phyloP scores from a whole-genome alignment of 805 yeast species.

The Metschnikowia rubicola region DNA sequence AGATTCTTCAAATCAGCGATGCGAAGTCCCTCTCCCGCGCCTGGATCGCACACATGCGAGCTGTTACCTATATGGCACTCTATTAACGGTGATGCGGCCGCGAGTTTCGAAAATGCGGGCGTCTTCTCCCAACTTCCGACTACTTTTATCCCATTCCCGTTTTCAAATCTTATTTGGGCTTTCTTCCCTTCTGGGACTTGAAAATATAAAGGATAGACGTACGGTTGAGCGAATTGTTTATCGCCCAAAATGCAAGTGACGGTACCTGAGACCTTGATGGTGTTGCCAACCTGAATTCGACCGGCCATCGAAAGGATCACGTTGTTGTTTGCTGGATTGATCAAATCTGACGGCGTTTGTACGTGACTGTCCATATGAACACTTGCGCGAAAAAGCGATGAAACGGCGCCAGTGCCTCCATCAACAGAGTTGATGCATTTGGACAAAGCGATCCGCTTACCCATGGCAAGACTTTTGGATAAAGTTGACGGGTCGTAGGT shows the following conservation, averaged over 20 bases:
- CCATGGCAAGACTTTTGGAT: background rate
- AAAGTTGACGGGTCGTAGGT: background rate
- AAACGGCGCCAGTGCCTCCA: constrained; percentile 12
- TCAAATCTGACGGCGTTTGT: constrained; percentile 1
- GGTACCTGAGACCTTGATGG: constrained; percentile 13
- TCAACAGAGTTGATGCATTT: constrained; percentile 11
- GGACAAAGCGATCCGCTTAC: constrained; percentile 8
- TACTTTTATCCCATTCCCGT: constrained; percentile 6
- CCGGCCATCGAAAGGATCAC: constrained; percentile 8
- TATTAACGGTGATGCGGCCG: constrained; percentile 10
- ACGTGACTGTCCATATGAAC: constrained; percentile 3
- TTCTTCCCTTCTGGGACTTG: constrained; percentile 13
- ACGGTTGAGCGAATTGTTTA: constrained; percentile 16
- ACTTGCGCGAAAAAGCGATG: constrained; percentile 7
- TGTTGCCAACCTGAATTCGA: constrained; percentile 5
- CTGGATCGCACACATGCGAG: constrained; percentile 12
- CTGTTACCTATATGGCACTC: constrained; percentile 14
- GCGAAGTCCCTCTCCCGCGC: constrained; percentile 3
- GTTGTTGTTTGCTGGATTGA: background rate
- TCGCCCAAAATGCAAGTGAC: constrained; percentile 9
- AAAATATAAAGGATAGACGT: constrained; percentile 12
- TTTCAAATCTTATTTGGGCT: background rate
- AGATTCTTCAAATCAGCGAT: constrained; percentile 2
- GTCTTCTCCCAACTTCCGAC: constrained; percentile 13
- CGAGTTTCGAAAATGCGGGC: constrained; percentile 6